Evolutionary conservation across 345 rosid genomes (phyloP).

Genomic region (Salix purpurea): DNA sequence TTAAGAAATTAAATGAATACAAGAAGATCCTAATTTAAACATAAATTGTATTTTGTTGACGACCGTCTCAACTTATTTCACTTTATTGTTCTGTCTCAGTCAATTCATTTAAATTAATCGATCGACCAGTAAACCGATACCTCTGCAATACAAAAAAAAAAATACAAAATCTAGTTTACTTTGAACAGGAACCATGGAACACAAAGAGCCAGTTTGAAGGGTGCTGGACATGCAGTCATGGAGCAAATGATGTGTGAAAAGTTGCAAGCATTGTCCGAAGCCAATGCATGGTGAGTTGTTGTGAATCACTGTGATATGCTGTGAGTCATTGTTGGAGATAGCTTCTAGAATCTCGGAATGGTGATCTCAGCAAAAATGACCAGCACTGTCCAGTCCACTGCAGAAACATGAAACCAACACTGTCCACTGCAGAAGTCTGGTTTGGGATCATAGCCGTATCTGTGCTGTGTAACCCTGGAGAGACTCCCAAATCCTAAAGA

Average conservation of each 20-base stretch:
- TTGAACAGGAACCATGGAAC: too few relatives aligned
- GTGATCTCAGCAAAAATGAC: constrained; percentile 18
- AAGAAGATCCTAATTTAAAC: too few relatives aligned
- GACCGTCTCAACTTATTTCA: too few relatives aligned
- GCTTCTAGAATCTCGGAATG: constrained; percentile 25
- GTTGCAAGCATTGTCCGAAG: neutral
- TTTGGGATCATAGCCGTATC: constrained; percentile 13
- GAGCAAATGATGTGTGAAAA: neutral
- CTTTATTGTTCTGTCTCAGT: too few relatives aligned
- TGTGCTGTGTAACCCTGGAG: neutral
- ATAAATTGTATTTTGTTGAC: too few relatives aligned
- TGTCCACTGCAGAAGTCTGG: neutral
- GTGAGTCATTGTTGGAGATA: constrained; percentile 18
- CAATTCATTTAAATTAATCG: too few relatives aligned
- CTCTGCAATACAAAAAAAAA: too few relatives aligned
- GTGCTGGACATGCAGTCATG: neutral
- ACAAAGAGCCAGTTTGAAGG: neutral
- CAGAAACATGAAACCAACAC: constrained; percentile 20
- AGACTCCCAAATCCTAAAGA: neutral
- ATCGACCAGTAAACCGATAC: too few relatives aligned
- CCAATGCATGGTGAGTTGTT: neutral
- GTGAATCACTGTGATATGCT: neutral
- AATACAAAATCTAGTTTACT: too few relatives aligned
- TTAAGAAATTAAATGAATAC: too few relatives aligned
- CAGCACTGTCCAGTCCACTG: constrained; percentile 2